phyloP scores from a whole-genome alignment of 2,329 filamentous ascomycete species.

The Claviceps sp. region DNA sequence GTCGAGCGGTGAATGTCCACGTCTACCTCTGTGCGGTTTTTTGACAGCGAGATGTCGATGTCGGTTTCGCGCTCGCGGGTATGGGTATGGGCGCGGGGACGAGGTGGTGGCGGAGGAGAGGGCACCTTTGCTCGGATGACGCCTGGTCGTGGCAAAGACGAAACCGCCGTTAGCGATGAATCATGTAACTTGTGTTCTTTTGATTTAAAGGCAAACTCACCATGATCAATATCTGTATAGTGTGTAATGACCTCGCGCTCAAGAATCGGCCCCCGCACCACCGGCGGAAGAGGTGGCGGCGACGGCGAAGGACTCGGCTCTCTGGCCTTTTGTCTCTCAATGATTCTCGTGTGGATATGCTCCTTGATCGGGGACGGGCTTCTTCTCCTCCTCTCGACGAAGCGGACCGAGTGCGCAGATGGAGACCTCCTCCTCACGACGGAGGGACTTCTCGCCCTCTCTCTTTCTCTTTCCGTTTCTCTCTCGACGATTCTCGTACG shows the following conservation, averaged over 20 bases:
- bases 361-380: constrained; percentile 31
- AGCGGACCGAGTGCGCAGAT: constrained; percentile 20
- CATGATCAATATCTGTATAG: constrained; percentile 77
- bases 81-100: constrained; percentile 18
- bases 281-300: constrained; percentile 42
- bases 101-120: constrained; percentile 35
- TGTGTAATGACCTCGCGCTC: constrained; percentile 84
- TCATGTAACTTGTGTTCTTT: background rate
- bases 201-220: constrained; percentile 29
- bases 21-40: constrained; percentile 43
- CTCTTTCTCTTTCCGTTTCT: constrained; percentile 27
- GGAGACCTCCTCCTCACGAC: constrained; percentile 14
- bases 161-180: too few species aligned
- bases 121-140: constrained; percentile 29
- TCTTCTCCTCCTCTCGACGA: constrained; percentile 23
- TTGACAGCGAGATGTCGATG: constrained; percentile 46
- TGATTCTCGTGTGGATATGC: constrained; percentile 34
- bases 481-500: constrained; percentile 26
- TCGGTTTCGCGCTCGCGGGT: constrained; percentile 32
- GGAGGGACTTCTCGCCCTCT: constrained; percentile 26
- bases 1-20: constrained; percentile 38
- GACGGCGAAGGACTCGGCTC: constrained; percentile 19
- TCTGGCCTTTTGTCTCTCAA: constrained; percentile 30
- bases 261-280: constrained; percentile 65
- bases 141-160: constrained; percentile 20